A percentile compares a stretch with the other conserved stretches of the same genome.
Evolutionary conservation across 2,329 filamentous ascomycete genomes (phyloP).

Genomic region (Sodiomyces alkalinus): DNA sequence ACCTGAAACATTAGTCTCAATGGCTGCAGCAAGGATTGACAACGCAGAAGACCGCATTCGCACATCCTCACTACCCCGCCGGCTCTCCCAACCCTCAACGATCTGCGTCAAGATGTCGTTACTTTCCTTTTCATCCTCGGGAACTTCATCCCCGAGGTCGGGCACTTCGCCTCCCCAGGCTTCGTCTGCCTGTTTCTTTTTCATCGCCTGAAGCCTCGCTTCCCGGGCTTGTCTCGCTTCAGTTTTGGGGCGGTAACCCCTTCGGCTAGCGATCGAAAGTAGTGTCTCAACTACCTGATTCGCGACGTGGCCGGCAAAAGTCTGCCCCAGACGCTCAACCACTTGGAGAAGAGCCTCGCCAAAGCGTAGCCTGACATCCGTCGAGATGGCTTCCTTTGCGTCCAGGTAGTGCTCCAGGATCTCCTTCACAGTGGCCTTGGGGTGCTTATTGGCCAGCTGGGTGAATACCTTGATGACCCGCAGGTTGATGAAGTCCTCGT

Average conservation of each 20-base stretch:
- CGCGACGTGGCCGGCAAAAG: slow-evolving; percentile 38
- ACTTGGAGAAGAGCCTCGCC: slow-evolving; percentile 53
- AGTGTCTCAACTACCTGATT: slow-evolving; percentile 38
- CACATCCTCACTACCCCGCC: slow-evolving; percentile 19
- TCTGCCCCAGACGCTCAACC: slow-evolving; percentile 42
- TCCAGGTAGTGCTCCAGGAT: slow-evolving; percentile 56
- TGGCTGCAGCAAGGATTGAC: slow-evolving; percentile 42
- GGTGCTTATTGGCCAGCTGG: slow-evolving; percentile 44
- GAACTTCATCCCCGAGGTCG: slow-evolving; percentile 28
- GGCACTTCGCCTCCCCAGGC: slow-evolving; percentile 39
- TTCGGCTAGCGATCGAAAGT: slow-evolving; percentile 48
- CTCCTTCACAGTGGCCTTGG: slow-evolving; percentile 44
- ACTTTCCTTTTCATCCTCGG: slow-evolving; percentile 25
- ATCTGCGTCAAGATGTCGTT: slow-evolving; percentile 28
- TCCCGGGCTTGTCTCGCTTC: slow-evolving; percentile 37
- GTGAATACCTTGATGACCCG: slow-evolving; percentile 51
- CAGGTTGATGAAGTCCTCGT: slow-evolving; percentile 58
- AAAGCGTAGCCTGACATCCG: slow-evolving; percentile 52
- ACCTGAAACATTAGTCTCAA: slow-evolving; percentile 46
- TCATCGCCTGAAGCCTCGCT: slow-evolving; percentile 30
- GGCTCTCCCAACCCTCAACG: slow-evolving; percentile 9
- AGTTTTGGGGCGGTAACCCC: slow-evolving; percentile 45
- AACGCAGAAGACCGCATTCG: slow-evolving; percentile 55
- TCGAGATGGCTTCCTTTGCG: slow-evolving; percentile 34
- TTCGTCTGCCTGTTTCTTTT: slow-evolving; percentile 33